These are phyloP conservation scores for Clonostachys solani DNA, from an alignment of 2,329 filamentous ascomycete species.

Conservation along the genomic window DNA sequence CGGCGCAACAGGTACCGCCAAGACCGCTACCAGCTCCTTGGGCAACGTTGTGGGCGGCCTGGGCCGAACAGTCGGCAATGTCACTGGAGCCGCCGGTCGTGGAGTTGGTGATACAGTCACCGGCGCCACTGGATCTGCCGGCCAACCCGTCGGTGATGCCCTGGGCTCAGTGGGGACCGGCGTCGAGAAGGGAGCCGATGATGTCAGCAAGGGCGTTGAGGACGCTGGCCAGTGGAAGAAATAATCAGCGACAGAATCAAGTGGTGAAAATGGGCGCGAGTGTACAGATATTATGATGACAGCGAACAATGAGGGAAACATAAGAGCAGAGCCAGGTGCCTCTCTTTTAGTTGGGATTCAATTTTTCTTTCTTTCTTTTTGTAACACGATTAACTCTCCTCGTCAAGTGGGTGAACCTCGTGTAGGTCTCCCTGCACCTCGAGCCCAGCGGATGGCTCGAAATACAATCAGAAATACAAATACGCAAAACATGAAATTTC, in stretches of 20 bases:
- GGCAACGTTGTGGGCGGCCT: conserved; percentile 34
- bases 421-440: too few relatives aligned
- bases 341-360: too few relatives aligned
- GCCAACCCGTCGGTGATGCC: conserved; percentile 50
- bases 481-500: too few relatives aligned
- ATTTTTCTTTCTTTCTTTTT: too few relatives aligned
- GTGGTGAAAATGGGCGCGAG: too few relatives aligned
- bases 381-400: too few relatives aligned
- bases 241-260: conserved; percentile 7
- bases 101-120: conserved; percentile 53
- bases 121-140: conserved; percentile 46
- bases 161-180: conserved; percentile 47
- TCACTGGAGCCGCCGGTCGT: conserved; percentile 45
- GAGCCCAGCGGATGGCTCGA: too few relatives aligned
- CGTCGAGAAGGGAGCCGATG: conserved; percentile 43
- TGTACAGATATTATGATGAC: too few relatives aligned
- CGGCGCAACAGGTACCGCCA: conserved; percentile 25
- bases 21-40: conserved; percentile 32
- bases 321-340: too few relatives aligned
- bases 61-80: conserved; percentile 30
- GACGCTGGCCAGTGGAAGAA: conserved; percentile 55
- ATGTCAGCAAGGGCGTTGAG: conserved; percentile 49
- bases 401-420: too few relatives aligned
- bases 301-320: too few relatives aligned
- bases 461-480: too few relatives aligned